Percentiles rank a stretch among this genome's conserved stretches.
Evolutionary conservation across 2,329 filamentous ascomycete species (phyloP).

Genomic region (Coniochaeta prunicola): DNA sequence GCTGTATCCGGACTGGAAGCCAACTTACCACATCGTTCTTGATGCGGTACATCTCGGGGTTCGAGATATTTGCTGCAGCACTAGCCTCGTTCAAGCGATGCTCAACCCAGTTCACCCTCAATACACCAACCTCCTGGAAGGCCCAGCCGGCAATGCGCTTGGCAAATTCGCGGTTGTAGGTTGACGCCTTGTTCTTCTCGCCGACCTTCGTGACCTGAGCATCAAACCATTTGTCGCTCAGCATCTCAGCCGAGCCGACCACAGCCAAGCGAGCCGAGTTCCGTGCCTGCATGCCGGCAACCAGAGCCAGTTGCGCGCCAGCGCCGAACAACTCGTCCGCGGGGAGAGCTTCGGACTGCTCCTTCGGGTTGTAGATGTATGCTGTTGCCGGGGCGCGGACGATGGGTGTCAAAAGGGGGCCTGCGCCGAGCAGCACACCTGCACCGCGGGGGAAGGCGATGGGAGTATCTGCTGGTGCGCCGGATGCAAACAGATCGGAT

Average conservation of each 20-base stretch:
- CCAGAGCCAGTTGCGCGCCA: constrained; percentile 74
- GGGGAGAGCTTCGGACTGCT: constrained; percentile 56
- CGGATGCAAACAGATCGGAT: constrained; percentile 70
- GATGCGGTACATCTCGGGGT: constrained; percentile 86
- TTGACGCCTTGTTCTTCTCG: constrained; percentile 45
- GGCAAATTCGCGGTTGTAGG: constrained; percentile 78
- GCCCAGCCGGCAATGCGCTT: constrained; percentile 86
- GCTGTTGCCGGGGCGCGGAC: constrained; percentile 76
- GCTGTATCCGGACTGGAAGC: neutral
- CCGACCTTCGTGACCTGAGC: constrained; percentile 62
- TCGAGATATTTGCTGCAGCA: constrained; percentile 48
- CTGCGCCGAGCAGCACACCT: constrained; percentile 74
- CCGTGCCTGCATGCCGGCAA: constrained; percentile 83
- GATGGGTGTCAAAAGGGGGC: constrained; percentile 72
- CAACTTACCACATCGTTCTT: constrained; percentile 90
- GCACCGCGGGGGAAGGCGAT: constrained; percentile 77
- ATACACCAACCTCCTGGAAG: constrained; percentile 87
- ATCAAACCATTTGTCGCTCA: constrained; percentile 85
- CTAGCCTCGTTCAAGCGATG: constrained; percentile 60
- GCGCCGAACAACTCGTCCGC: constrained; percentile 75
- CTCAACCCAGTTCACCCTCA: constrained; percentile 76
- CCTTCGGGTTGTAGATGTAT: constrained; percentile 92
- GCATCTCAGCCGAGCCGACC: constrained; percentile 76
- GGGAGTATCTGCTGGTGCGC: constrained; percentile 40
- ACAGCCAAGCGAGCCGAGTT: constrained; percentile 89